Conservation (phyloP, 148 eudicot genomes). For the Vaccinium myrtillus region DNA sequence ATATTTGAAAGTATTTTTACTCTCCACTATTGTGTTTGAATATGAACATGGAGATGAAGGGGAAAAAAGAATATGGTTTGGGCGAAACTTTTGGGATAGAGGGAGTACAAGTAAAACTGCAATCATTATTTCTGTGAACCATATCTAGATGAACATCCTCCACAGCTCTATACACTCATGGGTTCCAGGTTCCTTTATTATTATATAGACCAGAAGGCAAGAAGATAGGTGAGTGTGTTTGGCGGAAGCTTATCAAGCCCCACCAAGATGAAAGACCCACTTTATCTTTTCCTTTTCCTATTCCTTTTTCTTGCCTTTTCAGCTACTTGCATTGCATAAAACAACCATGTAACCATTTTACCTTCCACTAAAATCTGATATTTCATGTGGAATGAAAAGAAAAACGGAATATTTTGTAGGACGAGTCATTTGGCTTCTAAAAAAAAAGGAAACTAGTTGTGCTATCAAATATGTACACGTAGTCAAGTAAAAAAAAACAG, state of each 20-base stretch:
- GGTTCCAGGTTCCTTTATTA: background rate
- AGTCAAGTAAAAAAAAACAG: background rate
- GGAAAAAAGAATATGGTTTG: background rate
- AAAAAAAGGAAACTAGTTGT: background rate
- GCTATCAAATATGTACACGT: background rate
- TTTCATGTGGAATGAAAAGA: background rate
- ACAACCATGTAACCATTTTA: background rate
- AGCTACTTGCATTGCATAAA: background rate
- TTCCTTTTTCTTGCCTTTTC: background rate
- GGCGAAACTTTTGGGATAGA: background rate
- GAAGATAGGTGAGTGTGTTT: background rate
- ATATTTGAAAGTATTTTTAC: background rate
- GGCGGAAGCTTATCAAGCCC: background rate
- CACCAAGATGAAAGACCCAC: background rate
- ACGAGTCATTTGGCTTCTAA: background rate
- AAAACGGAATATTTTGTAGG: background rate
- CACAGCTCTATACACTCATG: background rate
- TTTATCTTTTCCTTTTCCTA: background rate
- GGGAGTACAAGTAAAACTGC: background rate
- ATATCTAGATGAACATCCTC: background rate
- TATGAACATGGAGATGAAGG: background rate
- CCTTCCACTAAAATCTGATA: background rate
- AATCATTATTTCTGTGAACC: background rate
- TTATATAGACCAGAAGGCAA: background rate
- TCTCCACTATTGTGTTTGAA: background rate